A percentile compares a stretch with the other conserved stretches of the same genome.
Conservation (phyloP, 148 eudicot genomes). For the Cornus florida region DNA sequence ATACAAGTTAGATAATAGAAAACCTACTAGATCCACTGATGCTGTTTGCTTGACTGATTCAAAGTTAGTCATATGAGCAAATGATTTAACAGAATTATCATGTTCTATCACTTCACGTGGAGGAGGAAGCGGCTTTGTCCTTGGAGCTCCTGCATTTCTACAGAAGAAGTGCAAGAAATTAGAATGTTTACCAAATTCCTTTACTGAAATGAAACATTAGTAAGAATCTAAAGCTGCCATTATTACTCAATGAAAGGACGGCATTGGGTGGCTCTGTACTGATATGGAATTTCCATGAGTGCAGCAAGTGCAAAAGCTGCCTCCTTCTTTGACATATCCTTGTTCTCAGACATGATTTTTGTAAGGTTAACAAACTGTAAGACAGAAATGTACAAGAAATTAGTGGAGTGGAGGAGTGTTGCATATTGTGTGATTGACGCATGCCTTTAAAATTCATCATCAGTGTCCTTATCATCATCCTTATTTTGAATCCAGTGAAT, state of each 20-base stretch:
- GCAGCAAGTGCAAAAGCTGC: constrained; percentile 87
- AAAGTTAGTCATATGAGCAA: constrained; percentile 21
- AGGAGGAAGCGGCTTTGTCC: constrained; percentile 56
- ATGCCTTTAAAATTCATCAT: too few species aligned
- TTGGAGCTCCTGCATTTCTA: constrained; percentile 17
- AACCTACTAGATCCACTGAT: constrained; percentile 49
- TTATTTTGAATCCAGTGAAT: too few species aligned
- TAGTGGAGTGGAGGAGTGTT: not conserved
- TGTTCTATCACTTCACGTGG: constrained; percentile 60
- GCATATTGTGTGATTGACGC: too few species aligned
- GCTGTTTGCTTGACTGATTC: constrained; percentile 34
- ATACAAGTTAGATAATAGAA: not conserved
- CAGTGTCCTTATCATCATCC: too few species aligned
- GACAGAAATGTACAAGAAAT: not conserved
- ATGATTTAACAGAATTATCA: constrained; percentile 42
- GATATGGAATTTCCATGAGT: constrained; percentile 79
- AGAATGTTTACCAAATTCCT: not conserved
- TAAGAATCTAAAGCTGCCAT: not conserved
- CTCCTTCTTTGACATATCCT: constrained; percentile 54
- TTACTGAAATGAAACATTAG: not conserved
- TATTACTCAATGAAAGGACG: constrained; percentile 46
- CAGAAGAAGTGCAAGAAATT: constrained; percentile 18
- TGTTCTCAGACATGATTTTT: constrained; percentile 67
- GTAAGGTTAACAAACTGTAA: constrained; percentile 80
- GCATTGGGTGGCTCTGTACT: constrained; percentile 64